Evolutionary conservation across 179 eudicot genomes (phyloP), one percentile per base, ranked within the genome.

Genomic region (Beta macrorhiza): DNA sequence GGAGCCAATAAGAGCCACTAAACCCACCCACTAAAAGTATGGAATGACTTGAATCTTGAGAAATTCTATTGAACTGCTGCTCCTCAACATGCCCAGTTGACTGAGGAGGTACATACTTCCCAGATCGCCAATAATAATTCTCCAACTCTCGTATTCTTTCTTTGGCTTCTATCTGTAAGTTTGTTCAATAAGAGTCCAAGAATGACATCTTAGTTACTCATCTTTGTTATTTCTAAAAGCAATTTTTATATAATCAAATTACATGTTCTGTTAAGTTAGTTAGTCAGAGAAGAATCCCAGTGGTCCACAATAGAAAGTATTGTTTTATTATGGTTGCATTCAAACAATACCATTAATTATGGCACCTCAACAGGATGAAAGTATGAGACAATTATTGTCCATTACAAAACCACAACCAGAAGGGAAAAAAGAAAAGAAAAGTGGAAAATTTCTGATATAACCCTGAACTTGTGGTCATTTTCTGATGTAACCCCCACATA

Each of bases 1-100:
- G 87, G 78, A 89, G 90, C 90, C 91, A 91, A 22, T 86, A 82
- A 61, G 65, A 70, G 59, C 99, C 99, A 89, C 92, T 89, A 88
- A 83, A 91, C 79, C 98, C 99, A 83, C 99, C 98, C 75, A 91
- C 84, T 55, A 96, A 75, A 88, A 89, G 86, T 83, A 96, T 89
- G 22, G 89, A 86, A 75, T 81, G 83, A 56, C 81, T 72, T 10
- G 77, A 76, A 72, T 87, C 85, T 74, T 72, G 82, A 74, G 68
- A 82, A 74, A 22, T 75, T 64, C 77, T 81, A 45, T 86, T 84
- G 72, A 67, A 79, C 75, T 73, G 78, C 44, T 68, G 80, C 68
- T 85, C 90, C 77, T 80, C 75, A 57, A 44, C 80, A 81, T 49
- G 76, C 75, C 29, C 79, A 51, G 45, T 25, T 53, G 88, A 83